phyloP scores from a whole-genome alignment of 2,329 filamentous ascomycete species.

The Penicillium frequentans region DNA sequence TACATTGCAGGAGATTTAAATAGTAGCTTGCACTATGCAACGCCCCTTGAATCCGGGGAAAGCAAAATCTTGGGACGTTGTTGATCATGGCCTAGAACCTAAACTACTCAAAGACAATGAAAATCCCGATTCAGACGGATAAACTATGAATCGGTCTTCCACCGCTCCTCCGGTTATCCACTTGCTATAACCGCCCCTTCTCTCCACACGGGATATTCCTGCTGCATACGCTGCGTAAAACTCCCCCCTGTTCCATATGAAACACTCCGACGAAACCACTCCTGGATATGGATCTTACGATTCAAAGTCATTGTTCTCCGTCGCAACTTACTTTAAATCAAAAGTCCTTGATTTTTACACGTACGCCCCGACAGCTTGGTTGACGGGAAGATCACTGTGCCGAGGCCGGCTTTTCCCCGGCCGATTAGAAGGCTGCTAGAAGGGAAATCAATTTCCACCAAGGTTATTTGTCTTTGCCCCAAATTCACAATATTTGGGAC shows the following conservation, averaged over 20 bases:
- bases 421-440: neutral
- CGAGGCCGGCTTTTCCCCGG: constrained; percentile 2
- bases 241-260: neutral
- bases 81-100: constrained; percentile 1
- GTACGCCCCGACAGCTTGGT: constrained; percentile 12
- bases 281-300: neutral
- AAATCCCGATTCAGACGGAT: constrained; percentile 4
- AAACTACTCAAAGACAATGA: neutral
- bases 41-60: constrained; percentile 21
- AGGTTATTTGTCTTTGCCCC: neutral
- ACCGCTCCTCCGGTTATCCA: constrained; percentile 3
- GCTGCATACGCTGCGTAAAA: neutral
- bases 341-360: neutral
- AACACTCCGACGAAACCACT: neutral
- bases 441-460: neutral
- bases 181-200: neutral
- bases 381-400: constrained; percentile 10
- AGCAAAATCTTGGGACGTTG: neutral
- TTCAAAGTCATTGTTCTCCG: neutral
- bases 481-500: neutral
- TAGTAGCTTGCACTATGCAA: constrained; percentile 5
- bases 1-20: constrained; percentile 8
- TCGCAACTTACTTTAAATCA: neutral
- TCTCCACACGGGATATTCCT: neutral
- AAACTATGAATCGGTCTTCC: constrained; percentile 10